These are phyloP conservation scores for Hepatocystis sp. DNA, from an alignment of 169 alveolate genomes.

Conservation along the genomic window DNA sequence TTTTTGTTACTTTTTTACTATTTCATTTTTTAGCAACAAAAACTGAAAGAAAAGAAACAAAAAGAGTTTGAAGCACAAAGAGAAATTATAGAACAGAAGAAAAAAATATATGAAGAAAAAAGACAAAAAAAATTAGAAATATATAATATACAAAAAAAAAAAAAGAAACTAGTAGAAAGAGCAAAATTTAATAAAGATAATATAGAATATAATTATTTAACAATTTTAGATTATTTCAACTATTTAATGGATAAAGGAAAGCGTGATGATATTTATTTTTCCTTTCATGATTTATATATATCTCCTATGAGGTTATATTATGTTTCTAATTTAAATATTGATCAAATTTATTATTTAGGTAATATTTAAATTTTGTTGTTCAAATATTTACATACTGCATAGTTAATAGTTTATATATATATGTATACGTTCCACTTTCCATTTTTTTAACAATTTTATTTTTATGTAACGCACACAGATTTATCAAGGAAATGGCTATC, in stretches of 20 bases:
- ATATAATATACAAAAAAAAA: slow-evolving; percentile 52
- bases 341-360: slow-evolving; percentile 72
- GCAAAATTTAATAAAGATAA: slow-evolving; percentile 49
- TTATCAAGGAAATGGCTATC: slow-evolving; percentile 74
- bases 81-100: slow-evolving; percentile 41
- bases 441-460: too few relatives aligned
- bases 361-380: too few relatives aligned
- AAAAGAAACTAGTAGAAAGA: slow-evolving; percentile 73
- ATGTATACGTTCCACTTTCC: too few relatives aligned
- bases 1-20: background rate
- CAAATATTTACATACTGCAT: too few relatives aligned
- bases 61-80: slow-evolving; percentile 52
- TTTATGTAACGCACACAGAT: slow-evolving; percentile 5
- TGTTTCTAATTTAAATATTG: slow-evolving; percentile 48
- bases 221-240: slow-evolving; percentile 33
- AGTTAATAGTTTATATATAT: too few relatives aligned
- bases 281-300: slow-evolving; percentile 64
- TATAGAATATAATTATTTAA: slow-evolving; percentile 69
- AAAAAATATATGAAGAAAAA: slow-evolving; percentile 74
- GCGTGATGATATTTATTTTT: slow-evolving; percentile 43
- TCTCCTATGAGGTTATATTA: slow-evolving; percentile 76
- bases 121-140: slow-evolving; percentile 57
- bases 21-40: slow-evolving; percentile 26
- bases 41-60: slow-evolving; percentile 55
- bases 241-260: slow-evolving; percentile 55